Conservation (phyloP, 805 yeast species). For the Myxozyma monticola region DNA sequence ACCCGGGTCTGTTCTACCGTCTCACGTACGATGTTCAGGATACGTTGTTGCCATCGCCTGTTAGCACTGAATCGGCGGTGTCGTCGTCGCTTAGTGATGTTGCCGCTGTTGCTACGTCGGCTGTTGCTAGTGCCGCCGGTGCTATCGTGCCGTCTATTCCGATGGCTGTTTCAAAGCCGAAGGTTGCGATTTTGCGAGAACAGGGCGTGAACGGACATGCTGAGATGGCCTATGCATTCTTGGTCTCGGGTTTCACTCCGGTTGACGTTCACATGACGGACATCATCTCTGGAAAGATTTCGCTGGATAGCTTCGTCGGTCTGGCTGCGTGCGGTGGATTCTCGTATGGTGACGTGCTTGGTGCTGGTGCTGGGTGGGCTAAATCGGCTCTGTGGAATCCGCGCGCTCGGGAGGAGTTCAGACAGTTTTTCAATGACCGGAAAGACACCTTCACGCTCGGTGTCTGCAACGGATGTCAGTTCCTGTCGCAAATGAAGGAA, state of each 20-base stretch:
- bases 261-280: conserved; percentile 97
- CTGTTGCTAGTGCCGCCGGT: neutral
- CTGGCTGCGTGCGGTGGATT: conserved; percentile 99
- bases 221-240: conserved; percentile 98
- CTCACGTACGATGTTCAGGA: conserved; percentile 56
- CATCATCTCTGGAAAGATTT: conserved; percentile 67
- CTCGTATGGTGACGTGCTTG: conserved; percentile 97
- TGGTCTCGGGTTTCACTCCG: conserved; percentile 91
- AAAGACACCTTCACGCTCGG: conserved; percentile 94
- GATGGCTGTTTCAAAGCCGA: conserved; percentile 53
- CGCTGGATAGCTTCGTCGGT: conserved; percentile 81
- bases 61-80: neutral
- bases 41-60: conserved; percentile 17
- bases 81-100: too few relatives aligned
- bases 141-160: conserved; percentile 1
- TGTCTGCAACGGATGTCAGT: conserved; percentile 98
- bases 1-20: conserved; percentile 86
- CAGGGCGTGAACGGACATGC: conserved; percentile 98
- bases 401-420: conserved; percentile 71
- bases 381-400: conserved; percentile 87
- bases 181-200: conserved; percentile 94
- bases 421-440: conserved; percentile 79
- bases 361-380: conserved; percentile 99
- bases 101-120: conserved; percentile 17
- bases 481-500: conserved; percentile 79